phyloP scores from a whole-genome alignment of 2,329 filamentous ascomycete genomes.

The Fusarium subglutinans region DNA sequence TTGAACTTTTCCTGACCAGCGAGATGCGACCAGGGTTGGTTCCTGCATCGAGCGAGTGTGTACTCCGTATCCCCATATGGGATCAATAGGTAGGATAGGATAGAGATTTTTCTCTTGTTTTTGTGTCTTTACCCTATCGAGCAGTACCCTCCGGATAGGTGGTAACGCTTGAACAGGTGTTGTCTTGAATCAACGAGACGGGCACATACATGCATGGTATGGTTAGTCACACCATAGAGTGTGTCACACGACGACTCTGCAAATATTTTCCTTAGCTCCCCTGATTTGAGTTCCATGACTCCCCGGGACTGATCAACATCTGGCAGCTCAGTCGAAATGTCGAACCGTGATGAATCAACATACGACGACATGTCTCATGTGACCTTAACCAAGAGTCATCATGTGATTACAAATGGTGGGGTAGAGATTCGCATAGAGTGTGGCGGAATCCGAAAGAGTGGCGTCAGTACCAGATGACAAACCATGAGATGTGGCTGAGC shows the following conservation, averaged over 20 bases:
- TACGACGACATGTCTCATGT: constrained; percentile 33
- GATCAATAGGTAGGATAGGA: background rate
- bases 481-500: constrained; percentile 40
- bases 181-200: constrained; percentile 11
- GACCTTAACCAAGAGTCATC: constrained; percentile 27
- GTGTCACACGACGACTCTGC: constrained; percentile 35
- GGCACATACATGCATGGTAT: constrained; percentile 19
- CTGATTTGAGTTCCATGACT: constrained; percentile 4
- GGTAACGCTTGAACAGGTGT: constrained; percentile 10
- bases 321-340: constrained; percentile 4
- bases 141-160: constrained; percentile 12
- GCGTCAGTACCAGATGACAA: constrained; percentile 29
- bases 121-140: constrained; percentile 10
- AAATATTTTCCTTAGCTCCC: constrained; percentile 12
- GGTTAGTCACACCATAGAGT: constrained; percentile 35
- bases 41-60: constrained; percentile 26
- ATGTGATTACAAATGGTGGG: constrained; percentile 38
- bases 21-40: constrained; percentile 18
- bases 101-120: constrained; percentile 12
- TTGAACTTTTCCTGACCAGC: constrained; percentile 2
- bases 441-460: constrained; percentile 37
- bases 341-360: constrained; percentile 17
- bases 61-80: background rate
- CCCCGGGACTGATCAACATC: background rate
- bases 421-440: constrained; percentile 25